Conservation (phyloP, 1,284 basidiomycete species). For the Bjerkandera adusta region DNA sequence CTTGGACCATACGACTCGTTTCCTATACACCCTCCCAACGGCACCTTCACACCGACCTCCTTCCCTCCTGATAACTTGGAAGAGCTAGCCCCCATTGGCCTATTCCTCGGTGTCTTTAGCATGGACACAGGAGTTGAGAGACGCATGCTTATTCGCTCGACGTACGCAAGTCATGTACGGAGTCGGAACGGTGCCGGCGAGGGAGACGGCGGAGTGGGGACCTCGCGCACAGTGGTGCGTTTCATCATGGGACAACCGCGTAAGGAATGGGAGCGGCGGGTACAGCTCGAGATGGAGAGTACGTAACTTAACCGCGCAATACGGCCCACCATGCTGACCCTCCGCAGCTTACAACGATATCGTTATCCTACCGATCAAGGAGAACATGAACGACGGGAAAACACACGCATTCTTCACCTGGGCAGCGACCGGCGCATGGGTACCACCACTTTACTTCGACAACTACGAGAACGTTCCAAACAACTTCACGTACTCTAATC, state of each 20-base stretch:
- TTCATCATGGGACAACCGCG: slow-evolving; percentile 91
- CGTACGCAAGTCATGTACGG: slow-evolving; percentile 83
- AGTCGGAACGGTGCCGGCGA: slow-evolving; percentile 71
- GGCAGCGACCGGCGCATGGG: slow-evolving; percentile 90
- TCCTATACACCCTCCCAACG: slow-evolving; percentile 32
- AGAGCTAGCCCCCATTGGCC: slow-evolving; percentile 80
- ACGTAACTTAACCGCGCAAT: slow-evolving; percentile 32
- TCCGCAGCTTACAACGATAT: slow-evolving; percentile 86
- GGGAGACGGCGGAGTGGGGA: slow-evolving; percentile 72
- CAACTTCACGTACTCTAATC: slow-evolving; percentile 60
- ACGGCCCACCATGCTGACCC: slow-evolving; percentile 5
- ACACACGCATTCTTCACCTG: slow-evolving; percentile 84
- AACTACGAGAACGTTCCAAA: slow-evolving; percentile 29
- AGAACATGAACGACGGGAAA: slow-evolving; percentile 94
- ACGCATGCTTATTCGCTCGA: slow-evolving; percentile 86
- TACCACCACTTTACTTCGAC: slow-evolving; percentile 70
- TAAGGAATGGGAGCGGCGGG: slow-evolving; percentile 74
- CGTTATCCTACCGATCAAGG: slow-evolving; percentile 77
- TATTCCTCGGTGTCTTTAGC: slow-evolving; percentile 92
- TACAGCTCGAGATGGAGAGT: slow-evolving; percentile 93
- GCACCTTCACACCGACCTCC: slow-evolving; percentile 37
- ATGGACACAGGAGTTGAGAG: slow-evolving; percentile 86
- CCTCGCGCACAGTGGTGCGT: slow-evolving; percentile 85
- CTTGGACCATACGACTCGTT: slow-evolving; percentile 34
- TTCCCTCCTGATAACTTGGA: slow-evolving; percentile 74